Base-by-base conservation (phyloP, 1,139 yeast species). In the Yamadazyma pseudoaaseri region DNA sequence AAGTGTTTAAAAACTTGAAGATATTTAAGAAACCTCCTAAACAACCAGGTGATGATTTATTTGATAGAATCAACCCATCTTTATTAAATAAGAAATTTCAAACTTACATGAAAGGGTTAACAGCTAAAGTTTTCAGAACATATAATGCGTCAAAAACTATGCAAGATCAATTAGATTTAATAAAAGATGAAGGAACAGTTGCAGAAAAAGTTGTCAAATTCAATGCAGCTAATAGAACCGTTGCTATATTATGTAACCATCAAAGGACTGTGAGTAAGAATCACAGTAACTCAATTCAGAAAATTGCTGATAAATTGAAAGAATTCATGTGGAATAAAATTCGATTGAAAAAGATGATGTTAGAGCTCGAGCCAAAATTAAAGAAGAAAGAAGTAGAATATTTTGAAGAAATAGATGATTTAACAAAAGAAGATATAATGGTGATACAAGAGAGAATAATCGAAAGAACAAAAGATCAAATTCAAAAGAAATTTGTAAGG, bases 41-140 rank as follows among this genome's bases (percentile, higher is more conserved):
- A 56, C 80, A 73, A 42, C 90, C 92, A 4, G 96, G 97, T 13
- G 97, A 92, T 60, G 90, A 86, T 56, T 70, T 92, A 44, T 92
- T 92, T 60, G 97, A 90, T 60, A 73, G 97, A 44, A 73, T 90
- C 27, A 90, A 82, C 51, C 97, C 98, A 3, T 63, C 86, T 1
- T 65, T 83, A 34, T 70, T 90, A 50, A 90, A 90, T 67, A 86
- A 82, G 56, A 90, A 87, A 55, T 76, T 92, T 52, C 96, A 87
- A 54, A 79, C 73, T 42, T 89, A 89, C 59, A 85, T 90, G 95
- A 81, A 86, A 29, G 97, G 97, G 0, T 70, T 92, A 47, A 87
- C 97, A 0, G 97, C 98, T 8, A 90, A 90, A 58, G 97, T 89
- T 14, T 92, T 92, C 72, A 95, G 97, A 79, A 90, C 97, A 0